Conservation (phyloP, 306 rosid genomes). For the Trifolium fragiferum region DNA sequence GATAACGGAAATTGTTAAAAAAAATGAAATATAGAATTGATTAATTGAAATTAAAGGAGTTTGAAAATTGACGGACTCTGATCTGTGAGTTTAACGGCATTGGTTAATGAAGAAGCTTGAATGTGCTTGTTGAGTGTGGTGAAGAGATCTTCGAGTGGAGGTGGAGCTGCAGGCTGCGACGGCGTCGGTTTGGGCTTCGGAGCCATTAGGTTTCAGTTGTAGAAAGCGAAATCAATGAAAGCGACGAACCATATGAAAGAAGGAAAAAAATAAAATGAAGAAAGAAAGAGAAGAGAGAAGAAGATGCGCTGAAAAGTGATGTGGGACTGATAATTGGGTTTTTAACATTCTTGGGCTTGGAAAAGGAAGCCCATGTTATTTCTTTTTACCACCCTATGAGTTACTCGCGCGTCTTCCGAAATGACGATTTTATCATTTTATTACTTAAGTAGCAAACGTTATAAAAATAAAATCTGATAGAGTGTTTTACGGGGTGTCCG, state of each 20-base stretch:
- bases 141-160: slow-evolving; percentile 88
- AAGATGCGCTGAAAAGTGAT: no score
- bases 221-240: not conserved
- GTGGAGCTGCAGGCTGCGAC: slow-evolving; percentile 60
- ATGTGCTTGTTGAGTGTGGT: slow-evolving; percentile 72
- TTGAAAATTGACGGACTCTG: slow-evolving; percentile 60
- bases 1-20: not conserved
- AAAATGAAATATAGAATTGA: not conserved
- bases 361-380: no score
- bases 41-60: not conserved
- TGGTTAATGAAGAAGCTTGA: slow-evolving; percentile 59
- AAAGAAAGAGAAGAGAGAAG: no score
- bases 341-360: no score
- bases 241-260: not conserved
- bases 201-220: slow-evolving; percentile 59
- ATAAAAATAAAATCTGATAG: no score
- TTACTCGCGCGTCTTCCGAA: no score
- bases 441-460: no score
- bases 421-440: no score
- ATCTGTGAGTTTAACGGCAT: slow-evolving; percentile 83
- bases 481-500: no score
- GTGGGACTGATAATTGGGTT: no score
- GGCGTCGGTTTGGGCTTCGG: slow-evolving; percentile 71
- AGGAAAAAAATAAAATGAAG: no score
- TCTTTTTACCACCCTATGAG: fast-evolving